Evolutionary conservation across 2,329 filamentous ascomycete species (phyloP).

Genomic region (Calonectria honghensis): DNA sequence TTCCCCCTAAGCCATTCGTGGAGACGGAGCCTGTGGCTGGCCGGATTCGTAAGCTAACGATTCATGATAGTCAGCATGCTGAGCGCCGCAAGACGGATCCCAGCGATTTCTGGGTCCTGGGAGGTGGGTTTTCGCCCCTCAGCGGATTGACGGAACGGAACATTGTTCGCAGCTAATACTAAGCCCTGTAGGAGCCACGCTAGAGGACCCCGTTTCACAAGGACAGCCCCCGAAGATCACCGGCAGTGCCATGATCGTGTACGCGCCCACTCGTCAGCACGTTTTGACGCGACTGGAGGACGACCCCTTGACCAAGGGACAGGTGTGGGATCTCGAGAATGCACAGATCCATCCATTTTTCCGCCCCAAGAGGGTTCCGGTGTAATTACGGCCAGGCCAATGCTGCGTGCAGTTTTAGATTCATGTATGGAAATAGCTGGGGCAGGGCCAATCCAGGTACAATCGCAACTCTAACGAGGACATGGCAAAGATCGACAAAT

Average conservation of each 20-base stretch:
- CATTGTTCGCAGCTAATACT: constrained; percentile 23
- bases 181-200: constrained; percentile 30
- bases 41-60: constrained; percentile 20
- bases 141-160: background rate
- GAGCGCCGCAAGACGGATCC: constrained; percentile 33
- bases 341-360: constrained; percentile 36
- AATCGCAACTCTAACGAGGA: background rate
- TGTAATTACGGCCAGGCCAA: constrained; percentile 6
- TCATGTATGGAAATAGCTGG: constrained; percentile 9
- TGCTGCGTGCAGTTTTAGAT: background rate
- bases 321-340: constrained; percentile 35
- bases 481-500: background rate
- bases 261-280: constrained; percentile 16
- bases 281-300: constrained; percentile 32
- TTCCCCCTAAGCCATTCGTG: background rate
- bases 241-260: constrained; percentile 35
- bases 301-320: constrained; percentile 29
- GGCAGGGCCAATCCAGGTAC: background rate
- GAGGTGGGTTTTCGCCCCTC: constrained; percentile 25
- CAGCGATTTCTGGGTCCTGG: constrained; percentile 35
- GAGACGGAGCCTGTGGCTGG: background rate
- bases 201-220: constrained; percentile 23
- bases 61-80: constrained; percentile 23
- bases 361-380: constrained; percentile 17
- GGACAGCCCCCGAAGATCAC: constrained; percentile 34